Evolutionary conservation across 805 yeast genomes (phyloP).

Genomic region (Ogataea corticis): DNA sequence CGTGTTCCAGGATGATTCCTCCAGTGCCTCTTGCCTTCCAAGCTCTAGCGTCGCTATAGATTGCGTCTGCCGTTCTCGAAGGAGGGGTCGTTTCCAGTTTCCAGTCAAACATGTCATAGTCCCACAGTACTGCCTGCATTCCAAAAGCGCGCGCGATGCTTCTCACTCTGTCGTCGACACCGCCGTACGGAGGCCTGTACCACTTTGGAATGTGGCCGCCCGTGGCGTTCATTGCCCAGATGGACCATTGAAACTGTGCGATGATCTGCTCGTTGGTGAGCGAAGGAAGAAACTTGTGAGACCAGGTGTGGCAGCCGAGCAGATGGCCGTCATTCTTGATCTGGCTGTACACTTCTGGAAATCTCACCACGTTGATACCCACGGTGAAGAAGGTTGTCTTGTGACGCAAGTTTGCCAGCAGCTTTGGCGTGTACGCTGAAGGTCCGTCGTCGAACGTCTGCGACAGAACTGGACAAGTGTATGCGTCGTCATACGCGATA

Average conservation of each 20-base stretch:
- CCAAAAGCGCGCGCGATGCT: slow-evolving; percentile 81
- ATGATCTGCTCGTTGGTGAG: slow-evolving; percentile 77
- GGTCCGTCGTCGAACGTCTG: slow-evolving; percentile 98
- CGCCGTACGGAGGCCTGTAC: slow-evolving; percentile 98
- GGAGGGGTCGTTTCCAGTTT: slow-evolving; percentile 52
- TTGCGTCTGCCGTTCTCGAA: slow-evolving; percentile 48
- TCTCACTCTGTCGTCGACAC: slow-evolving; percentile 84
- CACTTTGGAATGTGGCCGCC: slow-evolving; percentile 83
- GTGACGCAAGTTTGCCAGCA: slow-evolving; percentile 51
- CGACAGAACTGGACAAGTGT: slow-evolving; percentile 69
- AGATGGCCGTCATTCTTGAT: slow-evolving; percentile 68
- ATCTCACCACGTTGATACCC: slow-evolving; percentile 76
- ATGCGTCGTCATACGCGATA: slow-evolving; percentile 71
- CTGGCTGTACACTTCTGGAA: slow-evolving; percentile 68
- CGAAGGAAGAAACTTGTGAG: slow-evolving; percentile 80
- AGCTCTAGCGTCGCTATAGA: slow-evolving; percentile 52
- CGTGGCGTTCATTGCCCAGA: slow-evolving; percentile 98
- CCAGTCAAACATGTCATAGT: slow-evolving; percentile 92
- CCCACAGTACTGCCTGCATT: slow-evolving; percentile 88
- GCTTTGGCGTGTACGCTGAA: slow-evolving; percentile 61
- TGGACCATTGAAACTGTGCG: slow-evolving; percentile 92
- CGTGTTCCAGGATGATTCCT: slow-evolving; percentile 89
- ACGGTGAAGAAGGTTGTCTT: slow-evolving; percentile 82
- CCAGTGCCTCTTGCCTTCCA: slow-evolving; percentile 46
- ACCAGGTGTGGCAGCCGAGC: slow-evolving; percentile 90